These are phyloP conservation scores for Metschnikowia henanensis DNA, from an alignment of 805 yeast genomes.

Conservation along the genomic window DNA sequence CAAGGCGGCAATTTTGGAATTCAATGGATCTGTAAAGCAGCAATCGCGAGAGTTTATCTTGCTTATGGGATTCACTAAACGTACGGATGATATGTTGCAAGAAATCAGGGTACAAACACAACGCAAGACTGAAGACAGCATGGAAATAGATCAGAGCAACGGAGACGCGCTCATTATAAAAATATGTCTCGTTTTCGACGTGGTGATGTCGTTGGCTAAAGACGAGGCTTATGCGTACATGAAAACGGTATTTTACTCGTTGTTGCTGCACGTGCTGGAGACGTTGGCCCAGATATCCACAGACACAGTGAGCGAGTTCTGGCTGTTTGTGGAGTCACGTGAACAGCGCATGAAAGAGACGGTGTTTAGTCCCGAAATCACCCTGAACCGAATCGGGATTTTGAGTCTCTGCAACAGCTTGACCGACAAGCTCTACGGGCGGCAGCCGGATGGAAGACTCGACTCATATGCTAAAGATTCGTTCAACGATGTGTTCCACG, in stretches of 20 bases:
- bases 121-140: neutral
- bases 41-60: slow-evolving; percentile 23
- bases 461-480: slow-evolving; percentile 38
- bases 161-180: neutral
- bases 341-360: slow-evolving; percentile 20
- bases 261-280: slow-evolving; percentile 25
- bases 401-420: slow-evolving; percentile 40
- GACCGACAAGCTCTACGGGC: slow-evolving; percentile 31
- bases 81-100: slow-evolving; percentile 11
- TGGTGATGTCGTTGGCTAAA: slow-evolving; percentile 21
- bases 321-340: slow-evolving; percentile 40
- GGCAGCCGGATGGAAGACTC: slow-evolving; percentile 21
- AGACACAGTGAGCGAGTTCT: slow-evolving; percentile 25
- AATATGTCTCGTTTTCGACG: slow-evolving; percentile 28
- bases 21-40: slow-evolving; percentile 24
- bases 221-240: slow-evolving; percentile 14
- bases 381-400: slow-evolving; percentile 38
- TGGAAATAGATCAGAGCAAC: neutral
- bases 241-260: slow-evolving; percentile 27
- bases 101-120: neutral
- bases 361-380: slow-evolving; percentile 28
- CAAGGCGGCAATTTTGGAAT: slow-evolving; percentile 18
- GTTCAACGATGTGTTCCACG: slow-evolving; percentile 38
- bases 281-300: slow-evolving; percentile 24
- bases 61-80: slow-evolving; percentile 23